Conservation (phyloP, 176 grass and related monocot genomes). For the Eleusine indica region DNA sequence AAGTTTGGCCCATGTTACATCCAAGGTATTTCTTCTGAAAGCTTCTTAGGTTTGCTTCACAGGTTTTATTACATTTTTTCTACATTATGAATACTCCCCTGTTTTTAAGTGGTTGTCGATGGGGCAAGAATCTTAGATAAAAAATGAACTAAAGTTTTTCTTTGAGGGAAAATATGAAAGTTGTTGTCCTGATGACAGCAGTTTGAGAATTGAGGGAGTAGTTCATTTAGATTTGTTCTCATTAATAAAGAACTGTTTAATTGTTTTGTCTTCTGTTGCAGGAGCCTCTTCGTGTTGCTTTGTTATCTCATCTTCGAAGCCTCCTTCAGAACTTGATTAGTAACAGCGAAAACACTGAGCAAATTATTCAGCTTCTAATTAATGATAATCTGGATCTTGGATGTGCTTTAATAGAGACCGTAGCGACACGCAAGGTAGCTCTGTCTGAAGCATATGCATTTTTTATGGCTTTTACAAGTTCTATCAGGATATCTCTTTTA, state of each 20-base stretch:
- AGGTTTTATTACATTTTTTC: constrained; percentile 20
- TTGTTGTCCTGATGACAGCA: too few relatives aligned
- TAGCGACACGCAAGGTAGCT: constrained; percentile 86
- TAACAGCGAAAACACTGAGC: constrained; percentile 70
- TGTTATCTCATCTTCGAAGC: constrained; percentile 80
- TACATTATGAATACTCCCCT: constrained; percentile 9
- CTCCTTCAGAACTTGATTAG: constrained; percentile 81
- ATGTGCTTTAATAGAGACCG: constrained; percentile 93
- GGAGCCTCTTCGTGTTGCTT: constrained; percentile 89
- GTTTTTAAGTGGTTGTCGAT: too few relatives aligned
- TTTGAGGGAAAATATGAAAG: too few relatives aligned
- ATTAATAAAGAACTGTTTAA: constrained; percentile 1
- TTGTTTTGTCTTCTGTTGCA: constrained; percentile 40
- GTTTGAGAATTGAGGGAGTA: not conserved
- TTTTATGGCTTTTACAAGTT: constrained; percentile 4
- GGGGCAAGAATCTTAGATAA: too few relatives aligned
- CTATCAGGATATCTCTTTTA: constrained; percentile 1
- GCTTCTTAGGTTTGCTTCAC: not conserved
- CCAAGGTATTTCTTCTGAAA: constrained; percentile 64
- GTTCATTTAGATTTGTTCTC: constrained; percentile 16
- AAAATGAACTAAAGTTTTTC: too few relatives aligned
- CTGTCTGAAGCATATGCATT: not conserved
- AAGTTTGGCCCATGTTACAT: constrained; percentile 98
- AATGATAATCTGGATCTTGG: constrained; percentile 98
- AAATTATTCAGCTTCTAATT: constrained; percentile 80